Evolutionary conservation across 768 basidiomycete genomes (phyloP).

Genomic region (Tephrocybe sp.): DNA sequence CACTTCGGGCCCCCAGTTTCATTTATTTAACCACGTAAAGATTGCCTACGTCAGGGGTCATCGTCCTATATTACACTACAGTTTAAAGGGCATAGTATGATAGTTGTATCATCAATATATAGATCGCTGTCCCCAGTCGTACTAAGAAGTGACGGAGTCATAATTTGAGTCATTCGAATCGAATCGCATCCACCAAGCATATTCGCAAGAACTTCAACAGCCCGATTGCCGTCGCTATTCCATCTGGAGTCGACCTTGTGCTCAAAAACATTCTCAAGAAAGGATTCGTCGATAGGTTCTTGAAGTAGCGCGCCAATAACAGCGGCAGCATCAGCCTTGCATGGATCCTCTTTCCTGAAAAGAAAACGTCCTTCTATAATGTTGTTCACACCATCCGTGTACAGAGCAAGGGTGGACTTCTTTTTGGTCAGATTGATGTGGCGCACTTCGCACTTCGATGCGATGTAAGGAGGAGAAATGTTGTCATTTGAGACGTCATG

Average conservation of each 20-base stretch:
- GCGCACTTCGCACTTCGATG: slow-evolving; percentile 8
- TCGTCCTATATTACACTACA: neutral
- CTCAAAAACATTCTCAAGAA: slow-evolving; percentile 9
- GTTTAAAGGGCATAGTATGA: slow-evolving; percentile 11
- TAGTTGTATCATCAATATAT: slow-evolving; percentile 17
- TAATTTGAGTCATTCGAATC: slow-evolving; percentile 10
- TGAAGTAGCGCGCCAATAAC: slow-evolving; percentile 13
- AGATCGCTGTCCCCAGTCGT: slow-evolving; percentile 11
- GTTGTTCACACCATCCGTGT: slow-evolving; percentile 16
- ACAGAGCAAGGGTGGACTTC: slow-evolving; percentile 9
- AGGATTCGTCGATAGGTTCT: slow-evolving; percentile 8
- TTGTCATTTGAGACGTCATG: slow-evolving; percentile 10
- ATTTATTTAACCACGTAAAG: too few species aligned
- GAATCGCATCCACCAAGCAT: slow-evolving; percentile 16
- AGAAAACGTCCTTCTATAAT: slow-evolving; percentile 15
- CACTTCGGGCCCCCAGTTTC: too few species aligned
- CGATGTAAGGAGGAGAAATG: slow-evolving; percentile 15
- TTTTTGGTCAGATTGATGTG: slow-evolving; percentile 11
- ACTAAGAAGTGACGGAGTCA: slow-evolving; percentile 11
- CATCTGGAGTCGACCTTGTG: slow-evolving; percentile 15
- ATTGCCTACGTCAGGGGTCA: too few species aligned
- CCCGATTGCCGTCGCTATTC: slow-evolving; percentile 15
- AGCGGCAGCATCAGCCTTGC: slow-evolving; percentile 9
- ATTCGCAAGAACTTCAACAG: slow-evolving; percentile 17
- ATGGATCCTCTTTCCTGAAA: slow-evolving; percentile 15